Evolutionary conservation across 768 basidiomycete species (phyloP).

Genomic region (Ephemerocybe angulata): DNA sequence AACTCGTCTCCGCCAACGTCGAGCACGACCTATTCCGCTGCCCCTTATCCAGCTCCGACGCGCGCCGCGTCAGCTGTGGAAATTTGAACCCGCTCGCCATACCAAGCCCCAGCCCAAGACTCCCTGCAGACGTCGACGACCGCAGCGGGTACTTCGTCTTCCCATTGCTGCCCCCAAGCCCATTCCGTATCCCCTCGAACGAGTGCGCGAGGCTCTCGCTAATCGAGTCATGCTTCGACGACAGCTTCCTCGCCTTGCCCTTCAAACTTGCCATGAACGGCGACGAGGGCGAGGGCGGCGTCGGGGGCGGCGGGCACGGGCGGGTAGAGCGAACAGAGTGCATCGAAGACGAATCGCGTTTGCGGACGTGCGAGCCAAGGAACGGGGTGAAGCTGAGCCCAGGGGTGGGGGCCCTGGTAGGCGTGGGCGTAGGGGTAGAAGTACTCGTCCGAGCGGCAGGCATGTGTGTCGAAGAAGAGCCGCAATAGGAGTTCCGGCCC

Average conservation of each 20-base stretch:
- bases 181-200: slow-evolving; percentile 10
- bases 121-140: slow-evolving; percentile 9
- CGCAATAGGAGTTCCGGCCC: not conserved
- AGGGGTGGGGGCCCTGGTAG: slow-evolving; percentile 9
- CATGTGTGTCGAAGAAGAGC: slow-evolving; percentile 1
- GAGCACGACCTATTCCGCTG: not conserved
- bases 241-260: slow-evolving; percentile 4
- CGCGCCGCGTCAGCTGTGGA: slow-evolving; percentile 5
- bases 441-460: not conserved
- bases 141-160: slow-evolving; percentile 14
- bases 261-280: slow-evolving; percentile 8
- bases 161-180: slow-evolving; percentile 10
- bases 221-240: slow-evolving; percentile 11
- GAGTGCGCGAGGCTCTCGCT: slow-evolving; percentile 3
- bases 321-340: not conserved
- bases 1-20: slow-evolving; percentile 3
- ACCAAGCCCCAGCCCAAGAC: slow-evolving; percentile 9
- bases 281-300: not conserved
- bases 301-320: no score
- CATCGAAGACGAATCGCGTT: slow-evolving; percentile 4
- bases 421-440: slow-evolving; percentile 8
- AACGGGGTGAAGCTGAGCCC: slow-evolving; percentile 11
- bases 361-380: slow-evolving; percentile 9
- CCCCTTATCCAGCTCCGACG: slow-evolving; percentile 9
- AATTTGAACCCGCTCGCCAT: slow-evolving; percentile 7